A percentile compares a stretch with the other conserved stretches of the same genome.
These are phyloP conservation scores for Solanum neorickii DNA, from an alignment of 257 asterid genomes.

Conservation along the genomic window DNA sequence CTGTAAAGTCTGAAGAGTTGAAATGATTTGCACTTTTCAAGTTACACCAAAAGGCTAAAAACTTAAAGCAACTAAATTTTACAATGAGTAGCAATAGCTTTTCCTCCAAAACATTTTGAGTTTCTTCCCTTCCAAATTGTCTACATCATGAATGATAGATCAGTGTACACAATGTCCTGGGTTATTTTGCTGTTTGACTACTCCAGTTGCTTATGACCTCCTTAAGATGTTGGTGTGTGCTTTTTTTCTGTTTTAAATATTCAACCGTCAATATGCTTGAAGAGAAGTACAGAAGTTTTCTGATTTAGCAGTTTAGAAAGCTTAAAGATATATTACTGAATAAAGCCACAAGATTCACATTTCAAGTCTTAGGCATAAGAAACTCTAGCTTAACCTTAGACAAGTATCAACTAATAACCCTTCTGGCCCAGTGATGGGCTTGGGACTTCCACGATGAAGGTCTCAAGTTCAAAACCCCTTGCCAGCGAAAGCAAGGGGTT, in stretches of 20 bases:
- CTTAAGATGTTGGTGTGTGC: neutral
- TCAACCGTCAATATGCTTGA: neutral
- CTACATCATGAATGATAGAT: neutral
- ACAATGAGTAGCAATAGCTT: neutral
- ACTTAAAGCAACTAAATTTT: neutral
- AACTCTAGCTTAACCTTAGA: neutral
- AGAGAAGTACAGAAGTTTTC: neutral
- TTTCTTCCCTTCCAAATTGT: neutral
- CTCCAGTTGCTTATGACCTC: neutral
- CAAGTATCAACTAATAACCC: neutral
- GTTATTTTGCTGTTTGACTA: neutral
- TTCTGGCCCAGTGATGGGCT: no score
- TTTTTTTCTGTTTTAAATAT: neutral
- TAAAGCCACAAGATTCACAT: neutral
- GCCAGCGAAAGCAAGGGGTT: no score
- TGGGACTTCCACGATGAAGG: no score
- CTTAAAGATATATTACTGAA: neutral
- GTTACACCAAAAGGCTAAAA: neutral
- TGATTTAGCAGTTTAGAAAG: neutral
- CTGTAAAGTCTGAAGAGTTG: neutral
- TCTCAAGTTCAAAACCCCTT: no score
- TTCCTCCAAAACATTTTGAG: neutral
- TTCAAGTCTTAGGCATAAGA: neutral
- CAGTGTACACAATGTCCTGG: neutral
- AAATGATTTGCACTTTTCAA: neutral